Evolutionary conservation across 345 rosid genomes (phyloP).

Genomic region (Eucalyptus viminalis): DNA sequence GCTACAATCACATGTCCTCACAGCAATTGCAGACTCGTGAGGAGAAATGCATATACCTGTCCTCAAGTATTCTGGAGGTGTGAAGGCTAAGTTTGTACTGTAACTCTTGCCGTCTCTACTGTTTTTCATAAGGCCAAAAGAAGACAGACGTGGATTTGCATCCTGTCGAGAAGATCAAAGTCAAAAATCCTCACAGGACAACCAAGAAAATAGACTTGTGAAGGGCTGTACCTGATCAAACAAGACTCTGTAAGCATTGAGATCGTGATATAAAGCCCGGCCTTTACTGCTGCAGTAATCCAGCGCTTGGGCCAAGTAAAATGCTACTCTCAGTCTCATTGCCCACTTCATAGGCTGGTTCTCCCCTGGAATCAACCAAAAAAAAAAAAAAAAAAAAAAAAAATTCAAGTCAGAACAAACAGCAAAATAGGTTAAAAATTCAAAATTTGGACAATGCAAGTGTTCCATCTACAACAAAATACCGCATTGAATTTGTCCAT

Average conservation of each 20-base stretch:
- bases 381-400: not conserved
- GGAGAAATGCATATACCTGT: constrained; percentile 31
- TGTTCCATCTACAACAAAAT: not conserved
- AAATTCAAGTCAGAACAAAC: not conserved
- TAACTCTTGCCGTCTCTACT: constrained; percentile 94
- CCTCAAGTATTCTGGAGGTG: constrained; percentile 94
- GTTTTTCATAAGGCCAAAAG: constrained; percentile 95
- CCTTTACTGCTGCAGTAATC: constrained; percentile 86
- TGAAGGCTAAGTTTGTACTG: constrained; percentile 92
- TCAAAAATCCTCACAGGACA: not conserved
- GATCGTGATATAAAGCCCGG: constrained; percentile 91
- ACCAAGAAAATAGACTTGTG: not conserved
- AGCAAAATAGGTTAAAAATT: not conserved
- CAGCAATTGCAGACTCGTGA: not conserved
- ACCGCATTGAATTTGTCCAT: not conserved
- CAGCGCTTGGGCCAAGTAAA: constrained; percentile 81
- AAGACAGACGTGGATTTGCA: constrained; percentile 86
- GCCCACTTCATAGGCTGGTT: constrained; percentile 98
- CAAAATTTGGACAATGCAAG: not conserved
- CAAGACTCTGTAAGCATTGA: constrained; percentile 86
- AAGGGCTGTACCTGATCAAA: constrained; percentile 61
- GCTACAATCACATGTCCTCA: not conserved
- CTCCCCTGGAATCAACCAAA: constrained; percentile 48
- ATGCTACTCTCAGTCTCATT: constrained; percentile 90
- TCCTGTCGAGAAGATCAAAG: constrained; percentile 27